Evolutionary conservation across 768 basidiomycete species (phyloP).

Genomic region (Tylopilus vinaceipallidus): DNA sequence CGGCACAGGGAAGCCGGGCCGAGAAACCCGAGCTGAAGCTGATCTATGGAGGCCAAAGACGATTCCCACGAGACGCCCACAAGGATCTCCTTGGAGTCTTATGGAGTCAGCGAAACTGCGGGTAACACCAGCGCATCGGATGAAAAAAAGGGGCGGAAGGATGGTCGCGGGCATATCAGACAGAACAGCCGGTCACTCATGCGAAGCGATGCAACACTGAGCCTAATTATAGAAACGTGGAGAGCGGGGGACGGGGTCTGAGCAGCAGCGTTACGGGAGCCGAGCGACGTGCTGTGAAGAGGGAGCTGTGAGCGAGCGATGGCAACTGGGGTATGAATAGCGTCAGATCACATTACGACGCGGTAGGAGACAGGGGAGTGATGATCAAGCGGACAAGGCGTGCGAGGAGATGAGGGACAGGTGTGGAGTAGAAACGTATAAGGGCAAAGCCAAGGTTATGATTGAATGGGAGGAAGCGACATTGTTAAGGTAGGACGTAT

Average conservation of each 20-base stretch:
- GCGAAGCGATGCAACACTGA: neutral
- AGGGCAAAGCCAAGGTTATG: neutral
- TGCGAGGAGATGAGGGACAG: neutral
- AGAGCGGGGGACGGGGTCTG: neutral
- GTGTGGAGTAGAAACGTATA: slow-evolving; percentile 1
- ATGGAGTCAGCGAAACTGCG: too few relatives aligned
- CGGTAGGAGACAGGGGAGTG: too few relatives aligned
- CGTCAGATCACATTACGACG: neutral
- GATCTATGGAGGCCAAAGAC: neutral
- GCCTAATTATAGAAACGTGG: neutral
- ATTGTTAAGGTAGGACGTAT: neutral
- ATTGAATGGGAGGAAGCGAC: slow-evolving; percentile 8
- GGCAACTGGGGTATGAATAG: neutral
- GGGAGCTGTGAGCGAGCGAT: neutral
- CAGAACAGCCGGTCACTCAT: too few relatives aligned
- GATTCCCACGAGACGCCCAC: slow-evolving; percentile 10
- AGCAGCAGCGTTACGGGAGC: too few relatives aligned
- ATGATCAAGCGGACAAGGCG: neutral
- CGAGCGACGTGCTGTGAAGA: too few relatives aligned
- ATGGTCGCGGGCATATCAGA: too few relatives aligned
- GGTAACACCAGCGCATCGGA: too few relatives aligned
- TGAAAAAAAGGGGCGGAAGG: neutral
- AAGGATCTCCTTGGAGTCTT: too few relatives aligned
- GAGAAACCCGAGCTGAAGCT: neutral
- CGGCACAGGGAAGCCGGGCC: slow-evolving; percentile 1